These are phyloP conservation scores for Candida patagonica DNA, from an alignment of 805 yeast genomes.

Conservation along the genomic window DNA sequence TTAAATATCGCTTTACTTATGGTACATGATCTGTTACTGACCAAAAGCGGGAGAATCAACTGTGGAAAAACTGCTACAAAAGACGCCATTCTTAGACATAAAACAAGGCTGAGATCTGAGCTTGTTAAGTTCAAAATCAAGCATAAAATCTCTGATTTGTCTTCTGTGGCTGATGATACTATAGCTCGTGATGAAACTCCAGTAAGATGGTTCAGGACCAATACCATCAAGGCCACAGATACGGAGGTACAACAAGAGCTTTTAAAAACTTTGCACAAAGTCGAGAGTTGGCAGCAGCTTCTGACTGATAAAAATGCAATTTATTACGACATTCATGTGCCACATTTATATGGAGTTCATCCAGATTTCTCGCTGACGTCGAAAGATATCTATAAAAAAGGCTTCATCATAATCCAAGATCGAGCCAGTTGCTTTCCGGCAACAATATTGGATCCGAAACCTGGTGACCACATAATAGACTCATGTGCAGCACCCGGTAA, in stretches of 20 bases:
- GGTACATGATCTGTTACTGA: slow-evolving; percentile 72
- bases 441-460: slow-evolving; percentile 55
- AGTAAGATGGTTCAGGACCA: slow-evolving; percentile 47
- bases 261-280: slow-evolving; percentile 33
- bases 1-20: slow-evolving; percentile 51
- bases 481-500: slow-evolving; percentile 99
- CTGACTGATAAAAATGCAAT: slow-evolving; percentile 35
- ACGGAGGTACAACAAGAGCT: slow-evolving; percentile 30
- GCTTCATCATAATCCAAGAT: slow-evolving; percentile 85
- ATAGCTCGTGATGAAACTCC: slow-evolving; percentile 19
- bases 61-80: slow-evolving; percentile 84
- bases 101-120: slow-evolving; percentile 77
- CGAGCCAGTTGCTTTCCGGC: slow-evolving; percentile 97
- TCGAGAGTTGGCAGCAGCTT: slow-evolving; percentile 34
- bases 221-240: slow-evolving; percentile 42
- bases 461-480: slow-evolving; percentile 66
- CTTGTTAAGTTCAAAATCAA: slow-evolving; percentile 67
- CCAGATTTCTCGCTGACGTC: slow-evolving; percentile 64
- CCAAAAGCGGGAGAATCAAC: slow-evolving; percentile 72
- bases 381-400: slow-evolving; percentile 60
- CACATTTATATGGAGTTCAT: slow-evolving; percentile 71
- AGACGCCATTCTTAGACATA: slow-evolving; percentile 67
- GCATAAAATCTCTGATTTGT: slow-evolving; percentile 49
- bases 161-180: slow-evolving; percentile 35
- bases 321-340: slow-evolving; percentile 65